Evolutionary conservation across 495 filamentous ascomycete species (phyloP), one percentile per base, ranked within the genome.

Genomic region (Letharia columbiana): DNA sequence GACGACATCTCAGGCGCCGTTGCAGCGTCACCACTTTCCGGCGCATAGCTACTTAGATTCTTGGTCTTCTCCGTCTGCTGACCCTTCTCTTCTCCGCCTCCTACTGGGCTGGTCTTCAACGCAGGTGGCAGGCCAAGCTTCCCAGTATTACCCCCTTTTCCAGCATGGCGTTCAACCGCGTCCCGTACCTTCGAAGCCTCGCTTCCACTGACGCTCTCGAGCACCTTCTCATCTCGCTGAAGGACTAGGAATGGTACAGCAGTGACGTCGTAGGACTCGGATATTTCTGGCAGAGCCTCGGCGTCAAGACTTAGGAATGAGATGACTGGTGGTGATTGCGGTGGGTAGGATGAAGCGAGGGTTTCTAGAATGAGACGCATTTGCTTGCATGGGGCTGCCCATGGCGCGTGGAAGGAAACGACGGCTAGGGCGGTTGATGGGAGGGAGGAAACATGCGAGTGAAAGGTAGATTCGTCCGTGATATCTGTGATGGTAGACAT

Each of bases 321-420:
- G 70, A 91, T 85, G 47, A 81, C 78, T 3, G 81, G 84, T 28
- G 89, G 87, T 54, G 80, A 75, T 62, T 83, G 82, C 40, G 80
- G 81, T 61, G 89, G 84, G 77, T 94, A 93, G 69, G 91, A 88
- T 68, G 84, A 83, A 63, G 92, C 92, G 65, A 99, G 88, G 41
- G 90, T 87, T 71, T 82, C 78, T 65, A 99, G 86, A 64, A 96
- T 88, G n/a, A 84, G 86, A 69, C 84, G 83, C 92, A 96, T 96
- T 77, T 96, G 92, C 63, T 88, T 83, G 80, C 94, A 98, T 17
- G 92, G 94, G 40, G 89, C 91, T n/a, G 95, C 94, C 94, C 95
- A 98, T 71, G 91, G 88, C 0, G 95, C 89, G 77, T 96, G 87
- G 80, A 98, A 98, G 75, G 91, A 96, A 71, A 96, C 83, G 70